phyloP scores from a whole-genome alignment of 192 early-diverging fungal species.

The Oehlia diaphana region DNA sequence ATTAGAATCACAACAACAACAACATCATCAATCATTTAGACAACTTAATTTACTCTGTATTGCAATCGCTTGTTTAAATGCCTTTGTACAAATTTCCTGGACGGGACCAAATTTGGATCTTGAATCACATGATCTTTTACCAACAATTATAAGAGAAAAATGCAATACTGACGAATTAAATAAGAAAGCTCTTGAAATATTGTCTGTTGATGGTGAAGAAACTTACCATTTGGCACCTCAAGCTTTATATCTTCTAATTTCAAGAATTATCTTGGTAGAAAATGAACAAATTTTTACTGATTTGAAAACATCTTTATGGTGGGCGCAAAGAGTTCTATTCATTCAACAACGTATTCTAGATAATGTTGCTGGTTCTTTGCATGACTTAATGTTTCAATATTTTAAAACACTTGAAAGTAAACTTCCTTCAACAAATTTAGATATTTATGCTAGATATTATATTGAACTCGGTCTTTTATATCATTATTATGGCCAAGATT shows the following conservation, averaged over 20 bases:
- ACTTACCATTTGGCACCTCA: slow-evolving; percentile 76
- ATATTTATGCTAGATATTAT: slow-evolving; percentile 62
- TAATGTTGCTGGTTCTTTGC: slow-evolving; percentile 61
- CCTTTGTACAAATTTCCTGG: slow-evolving; percentile 86
- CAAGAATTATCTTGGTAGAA: slow-evolving; percentile 67
- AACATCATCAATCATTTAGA: slow-evolving; percentile 12
- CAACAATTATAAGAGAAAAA: slow-evolving; percentile 40
- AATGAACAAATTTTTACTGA: slow-evolving; percentile 6
- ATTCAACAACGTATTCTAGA: slow-evolving; percentile 73
- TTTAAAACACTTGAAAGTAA: slow-evolving; percentile 33
- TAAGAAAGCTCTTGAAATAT: slow-evolving; percentile 46
- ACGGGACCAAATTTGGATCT: slow-evolving; percentile 78
- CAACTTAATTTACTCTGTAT: slow-evolving; percentile 52
- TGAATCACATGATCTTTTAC: slow-evolving; percentile 61
- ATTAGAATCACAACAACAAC: slow-evolving; percentile 5
- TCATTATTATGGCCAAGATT: slow-evolving; percentile 74
- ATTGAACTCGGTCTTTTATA: slow-evolving; percentile 80
- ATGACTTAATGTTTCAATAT: slow-evolving; percentile 43
- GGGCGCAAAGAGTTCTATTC: slow-evolving; percentile 70
- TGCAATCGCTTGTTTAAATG: slow-evolving; percentile 70
- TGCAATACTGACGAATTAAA: slow-evolving; percentile 37
- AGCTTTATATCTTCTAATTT: slow-evolving; percentile 67
- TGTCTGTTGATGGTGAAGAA: slow-evolving; percentile 82
- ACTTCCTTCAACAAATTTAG: slow-evolving; percentile 30
- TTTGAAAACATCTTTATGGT: slow-evolving; percentile 62